Evolutionary conservation across 495 filamentous ascomycete species (phyloP).

Genomic region (Aspergillus sclerotiicarbonarius): DNA sequence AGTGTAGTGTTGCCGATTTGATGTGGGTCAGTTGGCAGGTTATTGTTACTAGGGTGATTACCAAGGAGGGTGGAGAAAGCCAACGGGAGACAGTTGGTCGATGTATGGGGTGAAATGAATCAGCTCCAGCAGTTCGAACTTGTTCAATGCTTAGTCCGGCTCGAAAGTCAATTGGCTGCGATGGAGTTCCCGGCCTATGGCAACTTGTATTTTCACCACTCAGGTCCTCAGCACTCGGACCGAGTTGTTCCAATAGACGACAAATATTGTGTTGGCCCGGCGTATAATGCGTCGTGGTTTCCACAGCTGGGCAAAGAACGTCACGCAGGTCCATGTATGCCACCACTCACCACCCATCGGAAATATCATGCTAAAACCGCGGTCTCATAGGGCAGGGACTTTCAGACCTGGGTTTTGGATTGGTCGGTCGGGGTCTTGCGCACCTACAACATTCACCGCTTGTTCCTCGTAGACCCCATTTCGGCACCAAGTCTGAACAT

Average conservation of each 20-base stretch:
- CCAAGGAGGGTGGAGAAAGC: not conserved
- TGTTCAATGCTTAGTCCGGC: conserved; percentile 24
- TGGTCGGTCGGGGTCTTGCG: conserved; percentile 11
- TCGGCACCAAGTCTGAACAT: conserved; percentile 14
- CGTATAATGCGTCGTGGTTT: conserved; percentile 20
- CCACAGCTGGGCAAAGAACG: conserved; percentile 9
- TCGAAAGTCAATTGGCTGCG: conserved; percentile 26
- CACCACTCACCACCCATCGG: not conserved
- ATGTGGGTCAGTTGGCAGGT: not conserved
- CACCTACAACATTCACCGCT: conserved; percentile 4
- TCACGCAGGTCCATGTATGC: conserved; percentile 26
- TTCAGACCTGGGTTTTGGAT: conserved; percentile 12
- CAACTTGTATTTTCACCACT: conserved; percentile 27
- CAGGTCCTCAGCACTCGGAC: not conserved
- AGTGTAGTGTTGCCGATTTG: conserved; percentile 56
- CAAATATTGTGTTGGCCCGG: conserved; percentile 20
- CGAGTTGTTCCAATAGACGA: conserved; percentile 18
- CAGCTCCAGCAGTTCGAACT: conserved; percentile 20
- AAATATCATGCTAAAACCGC: too few relatives aligned
- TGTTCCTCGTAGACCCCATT: conserved; percentile 12
- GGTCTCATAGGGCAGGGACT: conserved; percentile 17
- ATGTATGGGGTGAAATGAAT: conserved; percentile 28
- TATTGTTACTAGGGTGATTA: not conserved
- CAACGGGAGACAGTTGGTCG: conserved; percentile 27
- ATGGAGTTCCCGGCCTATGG: conserved; percentile 30